Conservation (phyloP, 345 rosid species). For the Reutealis trisperma region DNA sequence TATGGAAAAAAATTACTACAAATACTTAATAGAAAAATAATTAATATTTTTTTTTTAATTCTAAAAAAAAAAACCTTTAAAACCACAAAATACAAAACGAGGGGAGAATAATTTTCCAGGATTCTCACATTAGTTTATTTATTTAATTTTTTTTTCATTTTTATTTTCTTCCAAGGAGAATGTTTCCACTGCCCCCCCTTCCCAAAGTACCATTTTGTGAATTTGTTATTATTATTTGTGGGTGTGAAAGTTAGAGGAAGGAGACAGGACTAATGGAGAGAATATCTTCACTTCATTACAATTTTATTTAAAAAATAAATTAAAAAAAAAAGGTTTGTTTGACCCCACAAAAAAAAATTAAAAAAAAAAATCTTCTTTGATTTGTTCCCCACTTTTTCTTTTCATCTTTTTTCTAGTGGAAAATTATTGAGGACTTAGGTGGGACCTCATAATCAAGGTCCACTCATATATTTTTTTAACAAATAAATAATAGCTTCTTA, state of each 20-base stretch:
- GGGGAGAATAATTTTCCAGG: not conserved
- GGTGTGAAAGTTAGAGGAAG: not conserved
- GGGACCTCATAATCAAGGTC: not conserved
- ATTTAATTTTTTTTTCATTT: not conserved
- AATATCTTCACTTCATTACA: constrained; percentile 17
- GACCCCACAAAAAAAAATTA: not conserved
- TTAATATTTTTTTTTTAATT: too few species aligned
- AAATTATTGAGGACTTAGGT: constrained; percentile 1
- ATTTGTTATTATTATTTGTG: too few species aligned
- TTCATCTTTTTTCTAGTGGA: not conserved
- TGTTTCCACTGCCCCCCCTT: constrained; percentile 25
- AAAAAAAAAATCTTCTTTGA: not conserved
- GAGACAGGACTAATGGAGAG: not conserved
- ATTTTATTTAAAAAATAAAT: not conserved
- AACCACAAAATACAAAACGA: too few species aligned
- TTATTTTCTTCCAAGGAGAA: not conserved
- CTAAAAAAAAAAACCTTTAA: too few species aligned
- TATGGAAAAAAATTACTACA: too few species aligned
- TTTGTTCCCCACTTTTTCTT: not conserved
- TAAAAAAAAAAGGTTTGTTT: not conserved
- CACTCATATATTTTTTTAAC: not conserved
- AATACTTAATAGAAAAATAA: too few species aligned
- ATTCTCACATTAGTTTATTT: not conserved
- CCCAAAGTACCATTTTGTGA: not conserved
- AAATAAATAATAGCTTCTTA: too few species aligned